These are phyloP conservation scores for Elsinoe fawcettii DNA, from an alignment of 2,329 filamentous ascomycete genomes.

Conservation along the genomic window DNA sequence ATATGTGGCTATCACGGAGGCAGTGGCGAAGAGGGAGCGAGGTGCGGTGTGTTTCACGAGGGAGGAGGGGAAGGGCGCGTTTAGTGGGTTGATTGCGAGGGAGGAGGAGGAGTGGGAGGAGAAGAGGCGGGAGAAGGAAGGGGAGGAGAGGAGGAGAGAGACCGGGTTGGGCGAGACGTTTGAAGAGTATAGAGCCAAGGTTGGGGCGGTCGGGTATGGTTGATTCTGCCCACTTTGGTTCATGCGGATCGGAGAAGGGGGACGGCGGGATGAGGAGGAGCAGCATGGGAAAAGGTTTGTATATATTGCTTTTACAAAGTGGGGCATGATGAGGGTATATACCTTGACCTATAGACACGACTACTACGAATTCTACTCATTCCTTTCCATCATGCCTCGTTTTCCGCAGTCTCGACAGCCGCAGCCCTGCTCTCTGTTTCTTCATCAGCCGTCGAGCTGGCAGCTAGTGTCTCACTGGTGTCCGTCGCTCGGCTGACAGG, in stretches of 20 bases:
- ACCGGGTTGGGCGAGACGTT: constrained; percentile 32
- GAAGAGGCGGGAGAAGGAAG: constrained; percentile 25
- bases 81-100: constrained; percentile 33
- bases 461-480: constrained; percentile 6
- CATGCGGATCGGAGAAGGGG: too few species aligned
- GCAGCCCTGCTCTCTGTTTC: not conserved
- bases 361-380: not conserved
- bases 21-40: constrained; percentile 36
- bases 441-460: not conserved
- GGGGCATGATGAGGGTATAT: constrained; percentile 9
- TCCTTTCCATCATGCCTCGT: not conserved
- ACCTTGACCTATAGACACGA: constrained; percentile 9
- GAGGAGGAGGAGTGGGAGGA: constrained; percentile 43
- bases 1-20: constrained; percentile 40
- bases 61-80: constrained; percentile 33
- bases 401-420: not conserved
- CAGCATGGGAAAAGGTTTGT: not conserved
- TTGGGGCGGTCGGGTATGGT: constrained; percentile 28
- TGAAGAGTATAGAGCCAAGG: constrained; percentile 41
- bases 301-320: not conserved
- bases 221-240: too few species aligned
- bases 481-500: constrained; percentile 9
- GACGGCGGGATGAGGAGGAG: not conserved
- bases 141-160: constrained; percentile 23
- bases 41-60: constrained; percentile 38